Evolutionary conservation across 2,329 filamentous ascomycete genomes (phyloP), one percentile per base, ranked within the genome.

Genomic region (Exophiala alcalophila): DNA sequence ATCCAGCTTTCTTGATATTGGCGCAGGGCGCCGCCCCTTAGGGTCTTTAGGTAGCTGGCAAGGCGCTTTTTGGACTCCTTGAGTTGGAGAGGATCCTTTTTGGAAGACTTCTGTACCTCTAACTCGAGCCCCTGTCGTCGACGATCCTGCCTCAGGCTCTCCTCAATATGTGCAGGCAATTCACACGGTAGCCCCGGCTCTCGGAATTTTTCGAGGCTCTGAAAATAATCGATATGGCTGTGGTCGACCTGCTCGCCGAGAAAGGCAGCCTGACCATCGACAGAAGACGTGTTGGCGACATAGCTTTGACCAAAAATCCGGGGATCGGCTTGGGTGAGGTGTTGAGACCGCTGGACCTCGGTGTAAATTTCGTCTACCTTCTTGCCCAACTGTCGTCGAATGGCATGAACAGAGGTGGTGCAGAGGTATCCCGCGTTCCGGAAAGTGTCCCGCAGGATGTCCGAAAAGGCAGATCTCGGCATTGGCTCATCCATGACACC

Each of bases 221-320:
- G 44, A 31, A 53, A 53, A 41, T 46, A 53, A 4, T 51, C 48
- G 44, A 53, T 44, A 38, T 52, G 44, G 5, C 45, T 33, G 5
- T 49, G 33, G 23, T 52, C 41, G 14, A 20, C 18, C 28, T 44
- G 12, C 31, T 49, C 39, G 4, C 32, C 23, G 9, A 33, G 44
- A 25, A 53, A 53, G 19, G 50, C 48, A 7, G 29, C 44, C 26
- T 52, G 44, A 25, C 50, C 48, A 29, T 49, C 44, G 24, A 53
- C 41, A 14, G 50, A 49, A 12, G 43, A 47, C 12, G 26, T 40
- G 21, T 50, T 50, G 10, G 43, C 45, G 5, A 53, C 14, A 12
- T 53, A 51, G 24, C 36, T 45, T 34, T 49, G 25, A 18, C 44
- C 40, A 15, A 47, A 52, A n/a, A 51, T 32, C 14, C 24, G 28